Evolutionary conservation across 805 yeast species (phyloP).

Genomic region (Cyberlindnera veronae): DNA sequence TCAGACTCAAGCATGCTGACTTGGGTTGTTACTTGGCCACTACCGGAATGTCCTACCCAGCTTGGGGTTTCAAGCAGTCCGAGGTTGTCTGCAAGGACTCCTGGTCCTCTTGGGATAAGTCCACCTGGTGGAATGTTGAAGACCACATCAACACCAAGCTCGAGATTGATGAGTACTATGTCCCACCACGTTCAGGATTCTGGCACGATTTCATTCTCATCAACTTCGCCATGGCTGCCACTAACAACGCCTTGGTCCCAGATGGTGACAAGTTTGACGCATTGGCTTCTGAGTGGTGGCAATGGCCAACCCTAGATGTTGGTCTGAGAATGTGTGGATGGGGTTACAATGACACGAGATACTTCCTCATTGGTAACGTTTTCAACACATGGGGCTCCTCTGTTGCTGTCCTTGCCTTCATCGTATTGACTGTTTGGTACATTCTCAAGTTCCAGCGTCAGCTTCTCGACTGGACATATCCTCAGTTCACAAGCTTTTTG

Average conservation of each 20-base stretch:
- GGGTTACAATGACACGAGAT: conserved; percentile 52
- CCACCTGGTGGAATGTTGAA: conserved; percentile 89
- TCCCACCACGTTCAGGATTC: conserved; percentile 67
- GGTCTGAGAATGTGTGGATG: conserved; percentile 79
- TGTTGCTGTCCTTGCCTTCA: conserved; percentile 47
- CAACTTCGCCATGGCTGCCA: conserved; percentile 83
- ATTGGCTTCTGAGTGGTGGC: conserved; percentile 74
- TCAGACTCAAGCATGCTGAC: conserved; percentile 60
- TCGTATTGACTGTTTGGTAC: conserved; percentile 37
- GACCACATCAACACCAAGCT: conserved; percentile 57
- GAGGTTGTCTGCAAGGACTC: conserved; percentile 68
- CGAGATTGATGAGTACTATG: conserved; percentile 46
- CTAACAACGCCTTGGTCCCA: conserved; percentile 77
- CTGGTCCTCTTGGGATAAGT: conserved; percentile 60
- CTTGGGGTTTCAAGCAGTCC: conserved; percentile 84
- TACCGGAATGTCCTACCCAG: conserved; percentile 63
- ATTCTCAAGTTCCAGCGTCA: conserved; percentile 72
- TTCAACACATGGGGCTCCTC: conserved; percentile 76
- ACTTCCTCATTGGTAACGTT: conserved; percentile 70
- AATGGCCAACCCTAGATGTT: conserved; percentile 74
- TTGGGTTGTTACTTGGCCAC: conserved; percentile 78
- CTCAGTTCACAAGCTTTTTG: conserved; percentile 38
- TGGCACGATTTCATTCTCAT: conserved; percentile 69
- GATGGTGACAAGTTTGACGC: conserved; percentile 71
- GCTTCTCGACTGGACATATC: conserved; percentile 40